A percentile compares a stretch with the other conserved stretches of the same genome.
These are phyloP conservation scores for Calonectria hawksworthii DNA, from an alignment of 2,329 filamentous ascomycete genomes.

Conservation along the genomic window DNA sequence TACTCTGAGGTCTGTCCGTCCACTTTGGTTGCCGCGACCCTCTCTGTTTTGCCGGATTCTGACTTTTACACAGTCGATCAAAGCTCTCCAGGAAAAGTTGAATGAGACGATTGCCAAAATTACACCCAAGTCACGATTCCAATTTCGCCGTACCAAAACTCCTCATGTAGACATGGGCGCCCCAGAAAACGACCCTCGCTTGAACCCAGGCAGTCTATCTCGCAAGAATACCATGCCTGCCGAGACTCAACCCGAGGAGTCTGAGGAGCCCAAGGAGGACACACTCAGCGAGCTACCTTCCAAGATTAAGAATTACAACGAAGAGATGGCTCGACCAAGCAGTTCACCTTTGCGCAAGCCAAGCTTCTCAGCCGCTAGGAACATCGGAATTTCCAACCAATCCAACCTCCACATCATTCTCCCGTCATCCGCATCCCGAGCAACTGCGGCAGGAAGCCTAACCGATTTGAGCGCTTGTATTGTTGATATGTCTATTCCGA, in stretches of 20 bases:
- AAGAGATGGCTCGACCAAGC: slow-evolving; percentile 62
- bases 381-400: slow-evolving; percentile 77
- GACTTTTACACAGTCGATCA: slow-evolving; percentile 74
- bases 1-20: slow-evolving; percentile 77
- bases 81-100: slow-evolving; percentile 83
- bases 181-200: slow-evolving; percentile 59
- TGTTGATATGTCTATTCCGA: slow-evolving; percentile 83
- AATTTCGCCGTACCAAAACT: slow-evolving; percentile 71
- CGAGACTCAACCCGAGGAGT: slow-evolving; percentile 16
- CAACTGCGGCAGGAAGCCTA: slow-evolving; percentile 80
- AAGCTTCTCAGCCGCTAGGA: slow-evolving; percentile 72
- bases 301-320: slow-evolving; percentile 68
- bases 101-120: slow-evolving; percentile 77
- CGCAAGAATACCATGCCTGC: slow-evolving; percentile 41
- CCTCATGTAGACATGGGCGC: slow-evolving; percentile 59
- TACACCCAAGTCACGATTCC: slow-evolving; percentile 84
- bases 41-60: background rate
- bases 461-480: slow-evolving; percentile 79
- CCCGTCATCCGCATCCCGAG: slow-evolving; percentile 77
- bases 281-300: slow-evolving; percentile 54
- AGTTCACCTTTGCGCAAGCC: slow-evolving; percentile 67
- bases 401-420: slow-evolving; percentile 81
- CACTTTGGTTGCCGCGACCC: background rate
- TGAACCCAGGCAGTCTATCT: slow-evolving; percentile 53
- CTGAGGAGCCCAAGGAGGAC: slow-evolving; percentile 48